phyloP scores from a whole-genome alignment of 768 basidiomycete species.

The Pulveroboletus sp. region DNA sequence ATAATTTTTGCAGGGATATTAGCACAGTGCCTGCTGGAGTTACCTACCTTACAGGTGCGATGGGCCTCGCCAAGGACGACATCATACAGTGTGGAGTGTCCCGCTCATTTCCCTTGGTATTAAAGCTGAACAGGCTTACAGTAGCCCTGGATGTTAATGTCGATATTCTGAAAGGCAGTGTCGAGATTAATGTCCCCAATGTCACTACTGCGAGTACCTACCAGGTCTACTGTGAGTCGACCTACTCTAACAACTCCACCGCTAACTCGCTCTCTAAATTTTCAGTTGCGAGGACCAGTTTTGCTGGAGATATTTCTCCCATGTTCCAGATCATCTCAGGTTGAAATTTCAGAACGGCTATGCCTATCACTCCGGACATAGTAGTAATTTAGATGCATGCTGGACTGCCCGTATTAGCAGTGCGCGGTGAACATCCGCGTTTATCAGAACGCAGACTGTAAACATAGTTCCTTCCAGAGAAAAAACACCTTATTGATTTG shows the following conservation, averaged over 20 bases:
- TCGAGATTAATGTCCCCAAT: constrained; percentile 27
- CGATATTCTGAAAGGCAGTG: constrained; percentile 26
- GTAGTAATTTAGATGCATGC: no score
- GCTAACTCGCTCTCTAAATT: constrained; percentile 6
- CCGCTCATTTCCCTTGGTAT: background rate
- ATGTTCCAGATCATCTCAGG: no score
- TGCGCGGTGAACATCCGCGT: no score
- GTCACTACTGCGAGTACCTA: constrained; percentile 32
- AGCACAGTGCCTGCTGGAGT: constrained; percentile 25
- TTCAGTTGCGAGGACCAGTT: no score
- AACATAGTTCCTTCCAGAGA: no score
- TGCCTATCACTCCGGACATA: no score
- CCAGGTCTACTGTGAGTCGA: constrained; percentile 30
- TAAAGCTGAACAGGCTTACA: constrained; percentile 11
- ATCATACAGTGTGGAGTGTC: constrained; percentile 24
- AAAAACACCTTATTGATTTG: no score
- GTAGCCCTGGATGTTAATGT: constrained; percentile 26
- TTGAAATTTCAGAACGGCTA: no score
- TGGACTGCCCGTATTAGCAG: no score
- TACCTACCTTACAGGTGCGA: constrained; percentile 29
- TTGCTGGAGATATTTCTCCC: no score
- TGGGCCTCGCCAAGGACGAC: constrained; percentile 26
- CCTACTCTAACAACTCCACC: background rate
- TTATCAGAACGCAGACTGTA: no score
- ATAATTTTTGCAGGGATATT: constrained; percentile 28